Conservation (phyloP, 345 rosid genomes). For the Leavenworthia alabamica region DNA sequence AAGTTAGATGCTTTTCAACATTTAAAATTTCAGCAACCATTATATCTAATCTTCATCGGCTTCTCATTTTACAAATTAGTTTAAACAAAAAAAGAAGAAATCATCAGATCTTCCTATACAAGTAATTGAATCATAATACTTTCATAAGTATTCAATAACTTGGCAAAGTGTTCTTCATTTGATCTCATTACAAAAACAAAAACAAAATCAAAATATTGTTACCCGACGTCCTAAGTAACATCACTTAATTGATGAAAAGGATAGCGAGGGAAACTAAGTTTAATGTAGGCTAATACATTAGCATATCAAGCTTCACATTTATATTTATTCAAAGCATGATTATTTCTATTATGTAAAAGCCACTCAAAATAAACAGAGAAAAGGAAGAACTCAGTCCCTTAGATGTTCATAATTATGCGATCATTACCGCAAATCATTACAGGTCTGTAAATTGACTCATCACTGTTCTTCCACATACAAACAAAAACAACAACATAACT, state of each 20-base stretch:
- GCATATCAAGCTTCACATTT: no score
- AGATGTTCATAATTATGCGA: slow-evolving; percentile 82
- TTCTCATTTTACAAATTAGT: no score
- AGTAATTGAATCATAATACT: slow-evolving; percentile 3
- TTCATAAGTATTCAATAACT: slow-evolving; percentile 18
- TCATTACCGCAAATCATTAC: slow-evolving; percentile 88
- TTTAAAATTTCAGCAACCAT: slow-evolving; percentile 28
- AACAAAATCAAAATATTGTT: no score
- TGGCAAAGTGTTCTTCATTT: slow-evolving; percentile 14
- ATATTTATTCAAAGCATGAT: slow-evolving; percentile 10
- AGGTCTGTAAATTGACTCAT: slow-evolving; percentile 83
- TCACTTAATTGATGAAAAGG: no score
- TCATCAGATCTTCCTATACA: slow-evolving; percentile 35
- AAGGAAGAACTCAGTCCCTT: slow-evolving; percentile 93
- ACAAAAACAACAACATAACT: background rate
- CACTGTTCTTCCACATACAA: slow-evolving; percentile 39
- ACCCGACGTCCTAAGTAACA: no score
- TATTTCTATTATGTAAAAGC: no score
- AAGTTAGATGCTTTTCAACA: slow-evolving; percentile 30
- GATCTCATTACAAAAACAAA: background rate
- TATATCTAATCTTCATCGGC: slow-evolving; percentile 28
- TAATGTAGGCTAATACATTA: no score
- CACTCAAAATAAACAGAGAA: no score
- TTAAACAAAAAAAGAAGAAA: no score
- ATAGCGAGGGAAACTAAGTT: no score